Evolutionary conservation across 2,329 filamentous ascomycete species (phyloP).

Genomic region (Chaetomiaceae sp.): DNA sequence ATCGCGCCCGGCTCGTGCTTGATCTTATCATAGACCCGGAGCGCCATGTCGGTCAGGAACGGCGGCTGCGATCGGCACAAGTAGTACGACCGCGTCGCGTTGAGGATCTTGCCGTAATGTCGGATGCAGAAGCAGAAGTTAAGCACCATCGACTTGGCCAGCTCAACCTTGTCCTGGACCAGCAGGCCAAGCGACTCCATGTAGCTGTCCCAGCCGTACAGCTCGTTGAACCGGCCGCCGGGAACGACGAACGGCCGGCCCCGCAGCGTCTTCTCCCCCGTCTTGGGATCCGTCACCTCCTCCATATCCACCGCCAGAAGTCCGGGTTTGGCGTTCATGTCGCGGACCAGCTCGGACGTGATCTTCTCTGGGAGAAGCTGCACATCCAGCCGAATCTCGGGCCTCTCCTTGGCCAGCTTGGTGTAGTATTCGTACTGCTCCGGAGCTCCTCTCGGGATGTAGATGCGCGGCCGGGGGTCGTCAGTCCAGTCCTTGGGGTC

Average conservation of each 20-base stretch:
- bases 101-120: conserved; percentile 97
- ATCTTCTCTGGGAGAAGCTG: conserved; percentile 69
- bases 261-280: conserved; percentile 62
- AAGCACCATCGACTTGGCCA: conserved; percentile 89
- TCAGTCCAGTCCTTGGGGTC: conserved; percentile 96
- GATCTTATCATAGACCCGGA: conserved; percentile 90
- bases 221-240: conserved; percentile 92
- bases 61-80: conserved; percentile 90
- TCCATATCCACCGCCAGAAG: conserved; percentile 88
- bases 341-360: conserved; percentile 72
- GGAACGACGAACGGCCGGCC: conserved; percentile 96
- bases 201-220: conserved; percentile 99
- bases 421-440: conserved; percentile 88
- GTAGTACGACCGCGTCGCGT: conserved; percentile 95
- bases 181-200: conserved; percentile 92
- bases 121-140: conserved; percentile 99
- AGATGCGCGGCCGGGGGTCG: conserved; percentile 84
- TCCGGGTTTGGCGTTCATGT: conserved; percentile 81
- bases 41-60: conserved; percentile 94
- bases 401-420: conserved; percentile 68
- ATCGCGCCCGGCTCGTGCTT: conserved; percentile 73
- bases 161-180: conserved; percentile 73
- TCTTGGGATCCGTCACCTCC: conserved; percentile 59
- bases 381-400: conserved; percentile 83
- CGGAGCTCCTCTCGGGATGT: conserved; percentile 76